Evolutionary conservation across 2,329 filamentous ascomycete genomes (phyloP).

Genomic region (Pseudopyrenochaeta lycopersici): DNA sequence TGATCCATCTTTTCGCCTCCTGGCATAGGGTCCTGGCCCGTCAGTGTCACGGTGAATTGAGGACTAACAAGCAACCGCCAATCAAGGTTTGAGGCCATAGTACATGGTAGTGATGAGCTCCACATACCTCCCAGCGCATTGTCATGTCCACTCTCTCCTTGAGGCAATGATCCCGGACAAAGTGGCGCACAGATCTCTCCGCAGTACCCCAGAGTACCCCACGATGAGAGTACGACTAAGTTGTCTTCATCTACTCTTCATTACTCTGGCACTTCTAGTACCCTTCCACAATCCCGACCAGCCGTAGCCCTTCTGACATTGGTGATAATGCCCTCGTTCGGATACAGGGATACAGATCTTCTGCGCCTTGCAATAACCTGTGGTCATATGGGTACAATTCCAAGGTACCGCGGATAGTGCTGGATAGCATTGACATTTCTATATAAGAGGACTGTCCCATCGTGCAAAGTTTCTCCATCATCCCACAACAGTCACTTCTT

Average conservation of each 20-base stretch:
- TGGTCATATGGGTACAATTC: constrained; percentile 24
- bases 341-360: constrained; percentile 21
- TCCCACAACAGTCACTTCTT: constrained; percentile 36
- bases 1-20: constrained; percentile 19
- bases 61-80: constrained; percentile 18
- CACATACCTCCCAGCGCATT: constrained; percentile 20
- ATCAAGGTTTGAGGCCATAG: constrained; percentile 27
- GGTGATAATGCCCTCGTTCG: constrained; percentile 23
- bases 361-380: constrained; percentile 25
- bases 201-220: constrained; percentile 46
- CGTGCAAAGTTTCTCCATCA: constrained; percentile 25
- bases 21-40: constrained; percentile 9
- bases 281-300: constrained; percentile 38
- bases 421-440: constrained; percentile 8
- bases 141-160: constrained; percentile 32
- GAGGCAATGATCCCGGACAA: constrained; percentile 29
- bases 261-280: constrained; percentile 33
- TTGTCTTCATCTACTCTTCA: constrained; percentile 47
- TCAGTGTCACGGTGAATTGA: constrained; percentile 13
- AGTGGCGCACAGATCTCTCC: constrained; percentile 40
- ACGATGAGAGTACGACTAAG: constrained; percentile 27
- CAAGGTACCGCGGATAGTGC: constrained; percentile 21
- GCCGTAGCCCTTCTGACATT: constrained; percentile 39
- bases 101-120: constrained; percentile 18
- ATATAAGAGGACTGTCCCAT: constrained; percentile 36